Conservation (phyloP, 139 green algal genomes). For the Chlorella sp. region DNA sequence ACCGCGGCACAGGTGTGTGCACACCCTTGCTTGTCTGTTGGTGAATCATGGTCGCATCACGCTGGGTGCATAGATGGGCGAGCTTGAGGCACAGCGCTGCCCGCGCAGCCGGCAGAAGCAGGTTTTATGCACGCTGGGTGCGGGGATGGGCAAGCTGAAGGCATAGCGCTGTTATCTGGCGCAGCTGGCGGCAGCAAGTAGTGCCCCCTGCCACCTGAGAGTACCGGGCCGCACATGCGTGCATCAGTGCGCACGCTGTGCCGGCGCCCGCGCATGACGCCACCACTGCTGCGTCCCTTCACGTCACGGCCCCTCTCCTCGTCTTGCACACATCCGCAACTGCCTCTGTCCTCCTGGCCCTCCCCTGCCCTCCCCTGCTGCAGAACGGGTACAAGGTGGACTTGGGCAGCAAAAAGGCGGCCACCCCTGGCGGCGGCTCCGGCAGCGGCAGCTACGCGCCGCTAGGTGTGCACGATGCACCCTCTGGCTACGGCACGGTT, state of each 20-base stretch:
- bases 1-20: conserved; percentile 37
- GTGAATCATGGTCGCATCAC: neutral
- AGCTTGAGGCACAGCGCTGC: too few relatives aligned
- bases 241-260: neutral
- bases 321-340: neutral
- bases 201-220: too few relatives aligned
- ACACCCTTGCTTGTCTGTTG: neutral
- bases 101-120: too few relatives aligned
- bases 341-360: neutral
- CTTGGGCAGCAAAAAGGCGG: conserved; percentile 47
- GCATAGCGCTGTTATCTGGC: too few relatives aligned
- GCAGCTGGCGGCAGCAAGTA: too few relatives aligned
- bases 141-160: too few relatives aligned
- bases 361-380: neutral
- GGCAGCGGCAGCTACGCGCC: neutral
- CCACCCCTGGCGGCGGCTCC: neutral
- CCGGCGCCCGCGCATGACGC: neutral
- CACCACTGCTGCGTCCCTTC: neutral
- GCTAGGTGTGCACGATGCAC: neutral
- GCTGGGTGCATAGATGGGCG: too few relatives aligned
- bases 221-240: neutral
- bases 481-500: neutral
- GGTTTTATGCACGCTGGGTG: too few relatives aligned
- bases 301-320: neutral
- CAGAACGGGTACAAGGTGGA: conserved; percentile 63